Evolutionary conservation across 225 moss, liverwort and hornwort species (phyloP).

Genomic region (Climacium dendroides): DNA sequence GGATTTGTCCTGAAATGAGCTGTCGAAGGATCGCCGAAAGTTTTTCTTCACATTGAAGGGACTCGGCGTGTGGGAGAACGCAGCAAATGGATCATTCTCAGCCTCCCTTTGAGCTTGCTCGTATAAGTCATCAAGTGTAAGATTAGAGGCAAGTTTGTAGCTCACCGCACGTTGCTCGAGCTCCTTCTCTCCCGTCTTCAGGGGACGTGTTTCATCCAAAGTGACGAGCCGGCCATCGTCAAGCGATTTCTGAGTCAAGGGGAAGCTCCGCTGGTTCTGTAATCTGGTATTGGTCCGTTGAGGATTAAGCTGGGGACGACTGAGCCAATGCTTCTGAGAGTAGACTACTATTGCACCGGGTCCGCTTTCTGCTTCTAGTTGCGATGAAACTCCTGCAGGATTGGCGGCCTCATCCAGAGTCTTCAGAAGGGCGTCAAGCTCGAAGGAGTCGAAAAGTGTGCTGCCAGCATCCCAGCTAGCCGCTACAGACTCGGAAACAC

Average conservation of each 20-base stretch:
- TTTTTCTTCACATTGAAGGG: slow-evolving; percentile 16
- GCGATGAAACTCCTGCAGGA: background rate
- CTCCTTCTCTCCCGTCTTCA: background rate
- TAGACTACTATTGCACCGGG: background rate
- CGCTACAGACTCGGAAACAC: background rate
- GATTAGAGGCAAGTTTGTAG: slow-evolving; percentile 1
- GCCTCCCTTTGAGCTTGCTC: slow-evolving; percentile 2
- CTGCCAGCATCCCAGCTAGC: slow-evolving; percentile 40
- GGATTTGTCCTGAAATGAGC: background rate
- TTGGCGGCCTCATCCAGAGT: slow-evolving; percentile 25
- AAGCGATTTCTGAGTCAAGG: background rate
- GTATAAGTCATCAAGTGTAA: slow-evolving; percentile 5
- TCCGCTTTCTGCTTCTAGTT: background rate
- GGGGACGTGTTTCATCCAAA: slow-evolving; percentile 9
- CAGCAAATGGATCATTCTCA: slow-evolving; percentile 15
- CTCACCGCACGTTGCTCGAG: background rate
- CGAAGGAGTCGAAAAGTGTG: slow-evolving; percentile 48
- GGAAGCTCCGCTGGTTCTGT: slow-evolving; percentile 1
- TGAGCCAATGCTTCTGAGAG: background rate
- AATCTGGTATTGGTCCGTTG: background rate
- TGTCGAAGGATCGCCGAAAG: slow-evolving; percentile 25
- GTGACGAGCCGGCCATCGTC: slow-evolving; percentile 9
- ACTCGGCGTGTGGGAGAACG: slow-evolving; percentile 20
- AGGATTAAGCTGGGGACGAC: background rate
- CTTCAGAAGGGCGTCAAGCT: slow-evolving; percentile 38